Percentiles rank a stretch among this genome's conserved stretches.
phyloP scores from a whole-genome alignment of 2,329 filamentous ascomycete species.

The Pseudogymnoascus sp. region DNA sequence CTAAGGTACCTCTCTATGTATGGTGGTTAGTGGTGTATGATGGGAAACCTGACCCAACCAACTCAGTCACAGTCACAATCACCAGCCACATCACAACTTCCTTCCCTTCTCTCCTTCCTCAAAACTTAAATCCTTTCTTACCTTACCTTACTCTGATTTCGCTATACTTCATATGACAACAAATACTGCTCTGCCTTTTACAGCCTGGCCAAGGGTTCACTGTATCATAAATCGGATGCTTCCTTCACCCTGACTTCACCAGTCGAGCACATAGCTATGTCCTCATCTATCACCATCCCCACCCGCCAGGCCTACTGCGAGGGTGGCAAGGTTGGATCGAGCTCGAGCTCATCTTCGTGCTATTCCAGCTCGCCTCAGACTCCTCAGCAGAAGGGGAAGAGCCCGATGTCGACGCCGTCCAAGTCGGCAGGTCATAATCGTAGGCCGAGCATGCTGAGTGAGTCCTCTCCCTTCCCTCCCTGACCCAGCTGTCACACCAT shows the following conservation, averaged over 20 bases:
- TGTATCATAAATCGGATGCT: constrained; percentile 3
- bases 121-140: not conserved
- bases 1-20: not conserved
- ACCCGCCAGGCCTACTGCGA: constrained; percentile 32
- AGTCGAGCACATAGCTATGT: constrained; percentile 36
- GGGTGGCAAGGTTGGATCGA: constrained; percentile 34
- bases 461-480: constrained; percentile 21
- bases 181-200: not conserved
- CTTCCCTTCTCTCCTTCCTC: not conserved
- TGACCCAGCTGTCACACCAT: constrained; percentile 8
- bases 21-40: too few relatives aligned
- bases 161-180: not conserved
- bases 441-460: constrained; percentile 56
- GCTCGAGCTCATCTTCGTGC: constrained; percentile 38
- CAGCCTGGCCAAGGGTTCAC: not conserved
- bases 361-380: constrained; percentile 49
- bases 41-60: not conserved
- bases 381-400: constrained; percentile 34
- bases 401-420: constrained; percentile 29
- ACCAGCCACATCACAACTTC: not conserved
- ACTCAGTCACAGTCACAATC: not conserved
- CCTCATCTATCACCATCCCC: constrained; percentile 63
- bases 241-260: not conserved
- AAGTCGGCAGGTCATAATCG: constrained; percentile 38
- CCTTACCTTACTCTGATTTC: not conserved